These are phyloP conservation scores for Penicillium rolfsii DNA, from an alignment of 2,329 filamentous ascomycete genomes.

Conservation along the genomic window DNA sequence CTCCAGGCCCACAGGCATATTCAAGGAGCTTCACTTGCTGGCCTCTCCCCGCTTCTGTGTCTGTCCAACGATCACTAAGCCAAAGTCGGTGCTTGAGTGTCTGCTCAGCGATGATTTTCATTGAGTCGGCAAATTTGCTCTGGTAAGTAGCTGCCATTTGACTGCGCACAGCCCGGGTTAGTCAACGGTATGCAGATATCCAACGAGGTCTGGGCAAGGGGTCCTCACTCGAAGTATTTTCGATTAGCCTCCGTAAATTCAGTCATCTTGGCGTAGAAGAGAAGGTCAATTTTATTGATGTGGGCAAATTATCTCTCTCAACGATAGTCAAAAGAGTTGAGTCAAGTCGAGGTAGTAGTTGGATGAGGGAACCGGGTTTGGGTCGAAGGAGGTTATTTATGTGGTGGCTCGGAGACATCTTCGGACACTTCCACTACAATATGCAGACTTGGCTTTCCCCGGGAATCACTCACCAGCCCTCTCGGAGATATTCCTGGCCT, in stretches of 20 bases:
- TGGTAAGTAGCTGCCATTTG: constrained; percentile 61
- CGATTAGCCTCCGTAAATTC: constrained; percentile 44
- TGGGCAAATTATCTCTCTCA: not conserved
- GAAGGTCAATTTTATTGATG: not conserved
- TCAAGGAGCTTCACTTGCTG: constrained; percentile 62
- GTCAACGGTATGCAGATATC: not conserved
- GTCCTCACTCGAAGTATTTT: constrained; percentile 47
- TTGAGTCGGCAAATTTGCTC: constrained; percentile 57
- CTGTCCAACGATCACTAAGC: constrained; percentile 62
- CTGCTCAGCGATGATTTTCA: constrained; percentile 58
- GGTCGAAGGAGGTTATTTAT: constrained; percentile 9
- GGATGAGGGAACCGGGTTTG: not conserved
- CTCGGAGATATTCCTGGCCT: constrained; percentile 6
- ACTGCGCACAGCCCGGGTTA: constrained; percentile 38
- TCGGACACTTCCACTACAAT: constrained; percentile 33
- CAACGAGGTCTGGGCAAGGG: not conserved
- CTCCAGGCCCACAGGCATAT: constrained; percentile 75
- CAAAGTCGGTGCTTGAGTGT: constrained; percentile 61
- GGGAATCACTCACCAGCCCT: not conserved
- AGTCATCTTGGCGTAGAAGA: constrained; percentile 29
- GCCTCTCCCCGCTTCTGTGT: constrained; percentile 35
- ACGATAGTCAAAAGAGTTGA: not conserved
- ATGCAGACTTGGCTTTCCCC: not conserved
- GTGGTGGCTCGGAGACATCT: constrained; percentile 35
- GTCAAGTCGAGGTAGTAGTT: not conserved